Evolutionary conservation across 73 alveolate species (phyloP), one percentile per base, ranked within the genome.

Genomic region (Stentor roeselii): DNA sequence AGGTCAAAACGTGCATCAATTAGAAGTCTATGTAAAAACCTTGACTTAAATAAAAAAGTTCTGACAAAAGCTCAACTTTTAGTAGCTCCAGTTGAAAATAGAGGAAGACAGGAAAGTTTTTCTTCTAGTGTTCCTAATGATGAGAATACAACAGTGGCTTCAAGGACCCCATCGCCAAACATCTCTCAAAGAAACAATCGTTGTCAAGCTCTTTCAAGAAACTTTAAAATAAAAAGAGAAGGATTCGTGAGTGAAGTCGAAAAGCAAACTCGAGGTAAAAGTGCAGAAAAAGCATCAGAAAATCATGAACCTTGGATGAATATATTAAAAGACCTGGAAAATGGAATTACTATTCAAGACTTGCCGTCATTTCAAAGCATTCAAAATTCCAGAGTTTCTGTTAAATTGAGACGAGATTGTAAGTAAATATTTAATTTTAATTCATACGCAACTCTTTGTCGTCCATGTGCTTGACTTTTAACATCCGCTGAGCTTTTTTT

Each of bases 91-190:
- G 67, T 21, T 50, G 67, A 11, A 11, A 11, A 11, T 11, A 6
- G 30, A 50, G 6, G 30, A 50, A 50, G 21, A 50, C 6, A 21
- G 21, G 67, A 50, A 50, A 50, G 67, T 50, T 50, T 50, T 6
- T 11, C 30, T 50, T 11, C 67, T 6, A 6, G 6, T 50, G 21
- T 50, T 6, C 30, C 67, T 11, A 11, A 21, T 50, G 67, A 50
- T 50, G 67, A 50, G 67, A 11, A 6, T 11, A 50, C 67, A 21
- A 50, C 67, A 50, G 67, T 50, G 6, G 21, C 6, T 50, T 50
- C 67, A 50, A 50, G 67, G 21, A 50, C 67, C 30, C 67, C 67
- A 50, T 50, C 67, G 21, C 67, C 67, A n/a, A n/a, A n/a, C n/a
- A n/a, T 50, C 6, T 21, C 67, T 11, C 67, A 6, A 21, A 6